Evolutionary conservation across 1,284 basidiomycete species (phyloP), one percentile per base, ranked within the genome.

Genomic region (Sanghuangporus baumii): DNA sequence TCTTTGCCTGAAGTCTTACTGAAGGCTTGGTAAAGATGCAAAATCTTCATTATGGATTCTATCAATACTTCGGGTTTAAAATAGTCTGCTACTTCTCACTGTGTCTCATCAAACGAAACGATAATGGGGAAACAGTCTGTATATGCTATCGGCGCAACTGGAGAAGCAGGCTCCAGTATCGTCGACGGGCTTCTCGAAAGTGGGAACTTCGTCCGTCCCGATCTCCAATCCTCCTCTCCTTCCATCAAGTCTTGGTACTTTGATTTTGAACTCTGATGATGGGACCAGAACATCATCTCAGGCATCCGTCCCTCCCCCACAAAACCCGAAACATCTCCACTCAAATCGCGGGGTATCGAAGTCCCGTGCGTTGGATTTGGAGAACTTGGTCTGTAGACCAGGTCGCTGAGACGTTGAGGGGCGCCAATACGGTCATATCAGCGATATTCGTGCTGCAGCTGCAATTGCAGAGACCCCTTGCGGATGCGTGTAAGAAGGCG

Each of bases 401-500:
- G 40, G 38, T 62, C 18, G 46, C n/a, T 11, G 61, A 51, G 18
- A n/a, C 34, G 3, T 18, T 63, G 11, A 14, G 34, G 18, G 62
- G 58, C 16, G 58, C 59, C 14, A 58, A 63, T 37, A 60, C 37
- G 18, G 57, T 63, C 34, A 63, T 63, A 18, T 59, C 41, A 3
- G 20, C 57, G 9, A 56, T 60, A 40, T 46, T 23, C 0, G 31
- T 18, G 6, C 18, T 18, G 5, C 4, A 40, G 11, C 26, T 46
- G n/a, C 20, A 37, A 7, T 36, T 36, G 6, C 62, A 66, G 38
- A 61, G 56, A 34, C 55, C 54, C 5, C 18, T 66, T 9, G 40
- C 60, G 14, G 54, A 59, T 18, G 63, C 65, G 6, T 46, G 63
- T 8, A 66, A 65, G 54, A 52, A 60, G 20, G 47, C 59, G 8